Percentiles rank a stretch among this genome's conserved stretches.
phyloP scores from a whole-genome alignment of 169 alveolate species.

The Miamiensis avidus region DNA sequence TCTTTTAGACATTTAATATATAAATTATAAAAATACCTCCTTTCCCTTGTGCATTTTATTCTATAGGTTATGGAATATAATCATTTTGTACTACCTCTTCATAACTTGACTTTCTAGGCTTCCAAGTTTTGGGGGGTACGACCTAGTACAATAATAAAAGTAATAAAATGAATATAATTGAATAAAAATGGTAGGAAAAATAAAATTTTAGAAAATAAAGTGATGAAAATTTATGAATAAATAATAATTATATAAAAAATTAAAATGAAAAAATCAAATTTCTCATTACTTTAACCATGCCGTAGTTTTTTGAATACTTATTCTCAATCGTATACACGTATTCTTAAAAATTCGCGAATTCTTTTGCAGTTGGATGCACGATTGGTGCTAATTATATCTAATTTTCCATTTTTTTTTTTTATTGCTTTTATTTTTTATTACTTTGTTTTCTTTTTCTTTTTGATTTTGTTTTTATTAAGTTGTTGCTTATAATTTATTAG shows the following conservation, averaged over 20 bases:
- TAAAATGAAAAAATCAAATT: not conserved
- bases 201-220: no score
- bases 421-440: no score
- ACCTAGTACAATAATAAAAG: no score
- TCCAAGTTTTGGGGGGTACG: not conserved
- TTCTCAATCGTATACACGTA: not conserved
- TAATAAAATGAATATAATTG: no score
- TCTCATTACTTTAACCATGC: not conserved
- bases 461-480: no score
- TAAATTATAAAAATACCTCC: not conserved
- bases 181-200: no score
- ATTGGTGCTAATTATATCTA: not conserved
- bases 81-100: not conserved
- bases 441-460: no score
- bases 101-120: not conserved
- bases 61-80: not conserved
- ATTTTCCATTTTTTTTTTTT: not conserved
- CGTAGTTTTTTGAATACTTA: not conserved
- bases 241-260: no score
- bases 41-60: not conserved
- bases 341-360: not conserved
- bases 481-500: no score
- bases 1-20: no score
- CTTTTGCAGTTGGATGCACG: not conserved
- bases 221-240: not conserved